phyloP scores from a whole-genome alignment of 495 filamentous ascomycete species.

The Penicillium cosmopolitanum region DNA sequence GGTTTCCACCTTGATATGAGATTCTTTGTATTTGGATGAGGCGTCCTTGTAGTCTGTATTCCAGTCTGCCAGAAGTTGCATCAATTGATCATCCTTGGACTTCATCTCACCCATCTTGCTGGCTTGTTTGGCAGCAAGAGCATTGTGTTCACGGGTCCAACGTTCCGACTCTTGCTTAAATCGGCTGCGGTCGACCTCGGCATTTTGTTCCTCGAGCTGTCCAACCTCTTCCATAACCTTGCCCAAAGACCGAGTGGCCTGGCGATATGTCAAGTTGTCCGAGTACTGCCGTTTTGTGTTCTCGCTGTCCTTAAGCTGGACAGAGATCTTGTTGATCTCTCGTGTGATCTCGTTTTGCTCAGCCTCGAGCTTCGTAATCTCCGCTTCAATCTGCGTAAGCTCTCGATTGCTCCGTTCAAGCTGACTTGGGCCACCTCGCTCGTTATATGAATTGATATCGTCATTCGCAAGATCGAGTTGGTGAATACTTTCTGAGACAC shows the following conservation, averaged over 20 bases:
- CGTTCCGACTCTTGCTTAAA: constrained; percentile 68
- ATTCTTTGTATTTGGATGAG: constrained; percentile 79
- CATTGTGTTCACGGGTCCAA: constrained; percentile 64
- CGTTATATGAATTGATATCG: constrained; percentile 80
- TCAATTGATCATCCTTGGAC: constrained; percentile 79
- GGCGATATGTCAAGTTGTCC: constrained; percentile 86
- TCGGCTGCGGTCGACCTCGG: constrained; percentile 75
- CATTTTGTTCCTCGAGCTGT: constrained; percentile 78
- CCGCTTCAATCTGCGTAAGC: constrained; percentile 65
- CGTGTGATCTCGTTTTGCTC: constrained; percentile 68
- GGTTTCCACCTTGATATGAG: constrained; percentile 87
- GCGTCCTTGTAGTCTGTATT: constrained; percentile 85
- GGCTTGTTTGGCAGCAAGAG: constrained; percentile 61
- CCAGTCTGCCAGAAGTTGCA: constrained; percentile 72
- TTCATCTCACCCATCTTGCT: constrained; percentile 73
- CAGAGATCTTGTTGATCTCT: constrained; percentile 75
- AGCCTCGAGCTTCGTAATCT: constrained; percentile 65
- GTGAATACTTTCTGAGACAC: constrained; percentile 70
- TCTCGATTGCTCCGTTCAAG: constrained; percentile 70
- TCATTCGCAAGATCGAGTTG: constrained; percentile 74
- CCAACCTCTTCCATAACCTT: constrained; percentile 69
- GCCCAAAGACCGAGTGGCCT: constrained; percentile 67
- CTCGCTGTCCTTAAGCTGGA: constrained; percentile 75
- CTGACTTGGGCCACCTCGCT: constrained; percentile 72
- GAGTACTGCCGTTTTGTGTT: constrained; percentile 79